Percentiles rank a stretch among this genome's conserved stretches.
Evolutionary conservation across 768 basidiomycete genomes (phyloP).

Genomic region (Rhizopogon vesiculosus): DNA sequence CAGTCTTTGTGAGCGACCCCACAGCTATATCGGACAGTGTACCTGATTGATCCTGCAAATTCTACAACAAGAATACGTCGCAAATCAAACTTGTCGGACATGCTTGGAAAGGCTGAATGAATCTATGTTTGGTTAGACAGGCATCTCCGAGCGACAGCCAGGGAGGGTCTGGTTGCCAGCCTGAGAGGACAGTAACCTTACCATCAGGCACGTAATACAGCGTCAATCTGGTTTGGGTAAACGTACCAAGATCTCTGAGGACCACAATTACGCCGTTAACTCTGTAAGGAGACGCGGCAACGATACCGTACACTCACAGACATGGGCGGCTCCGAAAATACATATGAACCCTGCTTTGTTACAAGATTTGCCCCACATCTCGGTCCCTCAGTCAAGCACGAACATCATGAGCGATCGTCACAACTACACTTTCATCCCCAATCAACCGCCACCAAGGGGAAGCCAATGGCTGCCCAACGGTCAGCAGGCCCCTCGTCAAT

Average conservation of each 20-base stretch:
- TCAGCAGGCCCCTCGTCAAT: constrained; percentile 19
- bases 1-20: constrained; percentile 7
- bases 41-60: constrained; percentile 16
- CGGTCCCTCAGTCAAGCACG: neutral
- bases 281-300: constrained; percentile 23
- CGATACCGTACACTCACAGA: constrained; percentile 21
- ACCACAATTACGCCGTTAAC: constrained; percentile 24
- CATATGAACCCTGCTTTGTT: constrained; percentile 25
- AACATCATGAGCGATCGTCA: constrained; percentile 25
- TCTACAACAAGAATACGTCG: neutral
- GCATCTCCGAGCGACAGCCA: constrained; percentile 10
- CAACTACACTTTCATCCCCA: constrained; percentile 21
- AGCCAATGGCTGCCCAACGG: constrained; percentile 19
- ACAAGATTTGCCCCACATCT: neutral
- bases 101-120: neutral
- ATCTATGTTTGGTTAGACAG: constrained; percentile 28
- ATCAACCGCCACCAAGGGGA: constrained; percentile 8
- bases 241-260: constrained; percentile 24
- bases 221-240: constrained; percentile 20
- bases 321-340: constrained; percentile 26
- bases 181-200: constrained; percentile 17
- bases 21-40: constrained; percentile 10
- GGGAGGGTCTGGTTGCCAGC: constrained; percentile 22
- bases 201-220: constrained; percentile 24
- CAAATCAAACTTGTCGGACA: neutral